Base-by-base conservation (phyloP, 2,329 filamentous ascomycete genomes). In the Talaromyces sp. region DNA sequence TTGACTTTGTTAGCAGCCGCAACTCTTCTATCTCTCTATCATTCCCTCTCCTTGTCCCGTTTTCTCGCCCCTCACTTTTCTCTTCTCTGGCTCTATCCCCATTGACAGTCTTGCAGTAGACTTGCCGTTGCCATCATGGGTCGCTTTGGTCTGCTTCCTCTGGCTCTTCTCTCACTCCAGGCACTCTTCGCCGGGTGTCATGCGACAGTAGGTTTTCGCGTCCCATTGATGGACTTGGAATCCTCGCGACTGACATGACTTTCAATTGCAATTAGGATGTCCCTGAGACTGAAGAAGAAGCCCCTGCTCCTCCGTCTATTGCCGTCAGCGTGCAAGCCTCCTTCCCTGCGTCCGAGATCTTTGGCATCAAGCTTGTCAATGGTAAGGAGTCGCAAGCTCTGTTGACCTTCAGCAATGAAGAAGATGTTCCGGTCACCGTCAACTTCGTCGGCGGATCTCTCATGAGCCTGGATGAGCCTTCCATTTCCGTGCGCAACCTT, bases 351-450 rank as follows among this genome's bases (percentile, higher is more conserved):
- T 81, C 84, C 62, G 91, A 96, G 81, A 88, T 96, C 77, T 95
- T 97, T 69, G 95, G 93, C 70, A 87, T 98, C 69, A 96, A 96
- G 85, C 87, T 98, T 68, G 85, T 98, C 82, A 99, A 99, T 75
- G 92, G 92, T 72, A 88, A 89, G 67, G 86, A 92, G 49, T 96
- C 92, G 65, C 87, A 90, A 76, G 89, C 92, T 39, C 79, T 96
- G 59, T 80, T 99, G 69, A 87, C 92, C 71, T 83, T 99, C 74
- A 85, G 83, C 75, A 99, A 99, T 82, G 82, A 91, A 64, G 95
- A 99, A 79, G 82, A 85, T 13, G 82, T 82, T 58, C 84, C 92
- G 27, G 85, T 99, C 72, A 85, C 84, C 64, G 82, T 99, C 63
- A 83, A 87, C 73, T 84, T 96, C 69, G 78, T 97, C 53, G 88